Conservation (phyloP, 495 filamentous ascomycete species). For the Copromyces sp. region DNA sequence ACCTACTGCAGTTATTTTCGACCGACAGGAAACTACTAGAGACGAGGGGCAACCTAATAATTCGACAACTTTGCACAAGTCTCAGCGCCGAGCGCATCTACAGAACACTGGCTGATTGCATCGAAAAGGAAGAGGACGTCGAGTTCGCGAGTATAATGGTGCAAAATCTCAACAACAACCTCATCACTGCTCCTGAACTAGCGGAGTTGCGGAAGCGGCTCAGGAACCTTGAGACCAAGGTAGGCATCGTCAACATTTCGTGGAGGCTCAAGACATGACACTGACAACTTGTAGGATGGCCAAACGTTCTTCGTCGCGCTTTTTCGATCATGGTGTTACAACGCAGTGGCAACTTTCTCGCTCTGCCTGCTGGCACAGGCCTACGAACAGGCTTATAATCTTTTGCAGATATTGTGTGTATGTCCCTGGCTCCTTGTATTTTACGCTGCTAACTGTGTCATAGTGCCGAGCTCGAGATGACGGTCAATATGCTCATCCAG, state of each 20-base stretch:
- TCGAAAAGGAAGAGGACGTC: conserved; percentile 96
- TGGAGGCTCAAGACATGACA: conserved; percentile 6
- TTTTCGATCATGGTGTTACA: conserved; percentile 97
- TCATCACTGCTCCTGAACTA: conserved; percentile 93
- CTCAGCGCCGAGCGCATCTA: conserved; percentile 93
- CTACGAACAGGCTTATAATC: conserved; percentile 95
- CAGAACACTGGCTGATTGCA: conserved; percentile 87
- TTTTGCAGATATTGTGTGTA: conserved; percentile 87
- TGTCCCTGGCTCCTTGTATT: neutral
- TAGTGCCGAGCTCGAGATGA: conserved; percentile 97
- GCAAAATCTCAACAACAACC: conserved; percentile 96
- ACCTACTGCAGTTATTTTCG: conserved; percentile 86
- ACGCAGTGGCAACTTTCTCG: conserved; percentile 95
- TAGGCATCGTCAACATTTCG: conserved; percentile 18
- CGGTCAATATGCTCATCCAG: conserved; percentile 95
- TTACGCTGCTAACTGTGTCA: conserved; percentile 5
- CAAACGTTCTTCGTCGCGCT: conserved; percentile 91
- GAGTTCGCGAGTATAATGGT: conserved; percentile 99
- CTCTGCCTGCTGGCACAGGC: conserved; percentile 93
- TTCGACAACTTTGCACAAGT: conserved; percentile 86
- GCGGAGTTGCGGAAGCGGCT: conserved; percentile 83
- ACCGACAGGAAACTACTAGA: conserved; percentile 87
- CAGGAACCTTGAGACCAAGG: conserved; percentile 79
- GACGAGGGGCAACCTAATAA: conserved; percentile 89
- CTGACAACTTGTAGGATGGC: conserved; percentile 52